Conservation (phyloP, 495 filamentous ascomycete genomes). For the Lentithecium fluviatile region DNA sequence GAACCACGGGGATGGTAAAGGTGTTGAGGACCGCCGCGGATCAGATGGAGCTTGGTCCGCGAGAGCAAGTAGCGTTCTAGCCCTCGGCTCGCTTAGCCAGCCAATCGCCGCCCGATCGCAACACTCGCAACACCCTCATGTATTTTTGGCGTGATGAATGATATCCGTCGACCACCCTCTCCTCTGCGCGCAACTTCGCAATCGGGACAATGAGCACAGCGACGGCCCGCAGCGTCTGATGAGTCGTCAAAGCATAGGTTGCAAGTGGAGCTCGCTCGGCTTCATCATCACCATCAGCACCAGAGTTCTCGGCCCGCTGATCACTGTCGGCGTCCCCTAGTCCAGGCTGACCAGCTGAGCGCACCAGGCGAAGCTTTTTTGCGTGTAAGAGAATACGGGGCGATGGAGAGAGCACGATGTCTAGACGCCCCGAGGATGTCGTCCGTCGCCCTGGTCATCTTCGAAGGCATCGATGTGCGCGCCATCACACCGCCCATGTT, state of each 20-base stretch:
- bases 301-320: conserved; percentile 6
- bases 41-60: not conserved
- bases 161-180: not conserved
- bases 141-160: not conserved
- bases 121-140: too few relatives aligned
- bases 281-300: conserved; percentile 9
- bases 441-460: not conserved
- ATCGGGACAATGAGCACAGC: not conserved
- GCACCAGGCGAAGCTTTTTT: not conserved
- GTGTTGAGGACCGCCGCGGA: not conserved
- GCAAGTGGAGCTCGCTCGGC: not conserved
- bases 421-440: not conserved
- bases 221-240: not conserved
- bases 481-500: too few relatives aligned
- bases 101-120: not conserved
- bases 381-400: not conserved
- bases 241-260: not conserved
- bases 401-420: not conserved
- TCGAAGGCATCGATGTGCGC: too few relatives aligned
- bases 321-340: conserved; percentile 2
- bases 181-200: not conserved
- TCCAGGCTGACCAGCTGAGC: conserved; percentile 17
- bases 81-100: not conserved
- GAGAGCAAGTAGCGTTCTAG: not conserved
- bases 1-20: not conserved